Percentiles rank a stretch among this genome's conserved stretches.
These are phyloP conservation scores for Ploettnerulaceae sp. DNA, from an alignment of 2,329 filamentous ascomycete genomes.

Conservation along the genomic window DNA sequence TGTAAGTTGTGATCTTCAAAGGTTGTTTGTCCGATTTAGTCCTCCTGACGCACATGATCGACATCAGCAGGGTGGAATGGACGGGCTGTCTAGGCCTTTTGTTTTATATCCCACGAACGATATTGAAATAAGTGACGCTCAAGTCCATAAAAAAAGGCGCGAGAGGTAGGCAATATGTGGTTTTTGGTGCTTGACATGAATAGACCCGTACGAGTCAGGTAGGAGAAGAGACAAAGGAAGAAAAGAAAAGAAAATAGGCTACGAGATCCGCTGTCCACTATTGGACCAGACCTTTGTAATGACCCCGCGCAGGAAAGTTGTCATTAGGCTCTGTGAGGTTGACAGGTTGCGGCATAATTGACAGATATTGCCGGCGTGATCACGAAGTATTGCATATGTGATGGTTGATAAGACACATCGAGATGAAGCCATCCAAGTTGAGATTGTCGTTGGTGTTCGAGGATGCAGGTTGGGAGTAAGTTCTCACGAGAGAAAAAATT, in stretches of 20 bases:
- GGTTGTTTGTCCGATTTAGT: slow-evolving; percentile 37
- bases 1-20: too few relatives aligned
- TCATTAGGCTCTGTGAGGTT: neutral
- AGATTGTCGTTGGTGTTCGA: neutral
- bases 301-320: neutral
- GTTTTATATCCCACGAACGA: slow-evolving; percentile 37
- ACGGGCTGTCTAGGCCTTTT: slow-evolving; percentile 37
- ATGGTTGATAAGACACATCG: neutral
- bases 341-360: too few relatives aligned
- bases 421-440: neutral
- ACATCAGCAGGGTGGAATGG: slow-evolving; percentile 37
- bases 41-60: slow-evolving; percentile 35
- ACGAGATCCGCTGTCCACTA: neutral
- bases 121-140: slow-evolving; percentile 37
- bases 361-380: too few relatives aligned
- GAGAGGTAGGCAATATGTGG: slow-evolving; percentile 38
- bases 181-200: slow-evolving; percentile 19
- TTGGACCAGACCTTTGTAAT: too few relatives aligned
- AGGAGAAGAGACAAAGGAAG: neutral
- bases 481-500: neutral
- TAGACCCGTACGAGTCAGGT: too few relatives aligned
- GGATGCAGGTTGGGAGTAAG: neutral
- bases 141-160: slow-evolving; percentile 33
- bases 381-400: too few relatives aligned
- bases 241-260: neutral